Percentiles rank a stretch among this genome's conserved stretches.
phyloP scores from a whole-genome alignment of 2,329 filamentous ascomycete genomes.

The Fusarium euwallaceae region DNA sequence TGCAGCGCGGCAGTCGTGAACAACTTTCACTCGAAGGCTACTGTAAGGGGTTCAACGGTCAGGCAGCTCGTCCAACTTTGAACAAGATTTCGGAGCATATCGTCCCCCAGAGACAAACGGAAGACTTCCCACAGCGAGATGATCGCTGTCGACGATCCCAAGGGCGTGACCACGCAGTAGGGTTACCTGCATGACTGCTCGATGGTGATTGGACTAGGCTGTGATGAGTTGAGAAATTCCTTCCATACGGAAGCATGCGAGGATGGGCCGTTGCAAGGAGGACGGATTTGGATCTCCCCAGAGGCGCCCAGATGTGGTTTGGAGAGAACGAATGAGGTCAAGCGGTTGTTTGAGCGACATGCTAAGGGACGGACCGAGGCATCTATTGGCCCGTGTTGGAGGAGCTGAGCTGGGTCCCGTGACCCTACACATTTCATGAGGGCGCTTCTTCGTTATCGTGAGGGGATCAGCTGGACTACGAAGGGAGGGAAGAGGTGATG shows the following conservation, averaged over 20 bases:
- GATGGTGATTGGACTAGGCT: neutral
- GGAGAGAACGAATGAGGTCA: neutral
- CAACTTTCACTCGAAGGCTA: slow-evolving; percentile 1
- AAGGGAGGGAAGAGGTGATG: neutral
- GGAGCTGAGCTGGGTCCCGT: slow-evolving; percentile 10
- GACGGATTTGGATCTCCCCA: slow-evolving; percentile 3
- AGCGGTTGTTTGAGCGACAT: neutral
- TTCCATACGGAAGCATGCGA: neutral
- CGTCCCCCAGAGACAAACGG: neutral
- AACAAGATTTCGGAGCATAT: neutral
- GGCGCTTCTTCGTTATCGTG: neutral
- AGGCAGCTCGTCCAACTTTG: neutral
- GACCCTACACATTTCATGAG: slow-evolving; percentile 6
- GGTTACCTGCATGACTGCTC: slow-evolving; percentile 1
- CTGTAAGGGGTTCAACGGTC: neutral
- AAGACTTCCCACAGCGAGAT: neutral
- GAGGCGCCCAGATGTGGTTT: neutral
- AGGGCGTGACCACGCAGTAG: neutral
- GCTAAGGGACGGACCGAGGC: slow-evolving; percentile 37
- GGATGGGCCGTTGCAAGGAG: slow-evolving; percentile 2
- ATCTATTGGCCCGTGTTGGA: slow-evolving; percentile 6
- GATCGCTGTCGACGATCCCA: neutral
- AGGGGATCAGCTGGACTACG: neutral
- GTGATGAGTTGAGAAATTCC: neutral
- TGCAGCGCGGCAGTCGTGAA: neutral